phyloP scores from a whole-genome alignment of 176 grass and related monocot genomes.

The Avena atlantica region DNA sequence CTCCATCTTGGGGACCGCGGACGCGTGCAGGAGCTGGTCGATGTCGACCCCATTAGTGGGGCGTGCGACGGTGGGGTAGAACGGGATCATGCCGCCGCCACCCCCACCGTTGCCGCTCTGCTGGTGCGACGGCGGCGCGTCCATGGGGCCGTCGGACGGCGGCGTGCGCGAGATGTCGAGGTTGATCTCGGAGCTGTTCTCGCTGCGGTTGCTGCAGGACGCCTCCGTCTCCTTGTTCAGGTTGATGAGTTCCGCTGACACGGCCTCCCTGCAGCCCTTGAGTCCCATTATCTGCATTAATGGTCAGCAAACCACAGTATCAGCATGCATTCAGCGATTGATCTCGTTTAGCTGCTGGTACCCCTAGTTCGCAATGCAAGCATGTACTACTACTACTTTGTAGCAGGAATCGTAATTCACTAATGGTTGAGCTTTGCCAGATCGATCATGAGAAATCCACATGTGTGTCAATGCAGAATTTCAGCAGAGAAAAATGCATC shows the following conservation, averaged over 20 bases:
- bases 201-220: constrained; percentile 89
- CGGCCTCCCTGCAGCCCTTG: constrained; percentile 70
- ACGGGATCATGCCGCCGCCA: constrained; percentile 47
- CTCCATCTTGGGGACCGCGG: constrained; percentile 63
- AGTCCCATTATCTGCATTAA: constrained; percentile 65
- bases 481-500: not conserved
- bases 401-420: not conserved
- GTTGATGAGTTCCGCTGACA: constrained; percentile 83
- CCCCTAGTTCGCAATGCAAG: not conserved
- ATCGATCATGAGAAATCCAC: not conserved
- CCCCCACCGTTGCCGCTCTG: constrained; percentile 7
- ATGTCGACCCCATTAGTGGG: constrained; percentile 46
- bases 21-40: constrained; percentile 59
- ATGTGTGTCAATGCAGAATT: not conserved
- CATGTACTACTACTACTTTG: too few relatives aligned
- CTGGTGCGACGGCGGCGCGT: constrained; percentile 36
- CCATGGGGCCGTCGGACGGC: constrained; percentile 52
- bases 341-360: not conserved
- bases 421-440: not conserved
- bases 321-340: not conserved
- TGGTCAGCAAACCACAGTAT: not conserved
- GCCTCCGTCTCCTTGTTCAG: constrained; percentile 97
- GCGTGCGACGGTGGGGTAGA: constrained; percentile 50
- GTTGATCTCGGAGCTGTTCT: constrained; percentile 97
- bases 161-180: constrained; percentile 83